These are phyloP conservation scores for Globisporangium orthogonon DNA, from an alignment of 352 stramenopile genomes.

Conservation along the genomic window DNA sequence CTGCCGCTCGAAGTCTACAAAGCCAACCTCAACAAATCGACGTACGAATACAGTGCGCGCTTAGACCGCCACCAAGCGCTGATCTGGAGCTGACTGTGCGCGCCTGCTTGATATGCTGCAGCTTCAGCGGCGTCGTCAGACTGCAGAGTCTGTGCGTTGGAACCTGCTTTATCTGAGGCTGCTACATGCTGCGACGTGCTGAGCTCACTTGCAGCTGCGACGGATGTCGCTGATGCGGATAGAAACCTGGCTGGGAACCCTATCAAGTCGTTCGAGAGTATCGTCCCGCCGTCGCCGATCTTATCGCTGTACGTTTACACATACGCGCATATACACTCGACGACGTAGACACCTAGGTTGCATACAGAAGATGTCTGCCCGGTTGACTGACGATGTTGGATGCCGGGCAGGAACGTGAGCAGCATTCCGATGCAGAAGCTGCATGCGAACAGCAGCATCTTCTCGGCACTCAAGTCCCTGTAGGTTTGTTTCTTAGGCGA, in stretches of 20 bases:
- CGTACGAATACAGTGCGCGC: background rate
- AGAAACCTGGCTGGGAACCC: constrained; percentile 11
- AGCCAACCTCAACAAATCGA: background rate
- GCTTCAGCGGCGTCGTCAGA: background rate
- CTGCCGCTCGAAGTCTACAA: constrained; percentile 2
- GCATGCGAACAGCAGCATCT: background rate
- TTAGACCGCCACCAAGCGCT: background rate
- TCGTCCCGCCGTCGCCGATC: constrained; percentile 3
- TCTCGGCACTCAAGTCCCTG: constrained; percentile 5
- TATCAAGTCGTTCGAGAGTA: constrained; percentile 7
- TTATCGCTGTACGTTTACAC: constrained; percentile 3
- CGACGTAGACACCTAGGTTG: too few relatives aligned
- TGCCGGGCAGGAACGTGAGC: constrained; percentile 5
- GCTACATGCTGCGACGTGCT: background rate
- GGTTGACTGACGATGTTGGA: background rate
- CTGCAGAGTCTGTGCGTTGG: background rate
- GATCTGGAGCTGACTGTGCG: background rate
- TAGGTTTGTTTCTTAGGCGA: background rate
- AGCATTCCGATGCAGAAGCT: background rate
- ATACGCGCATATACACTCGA: too few relatives aligned
- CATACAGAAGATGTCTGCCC: background rate
- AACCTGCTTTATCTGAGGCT: background rate
- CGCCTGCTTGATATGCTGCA: background rate
- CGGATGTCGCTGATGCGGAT: background rate
- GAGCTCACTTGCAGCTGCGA: background rate